Percentiles rank a stretch among this genome's conserved stretches.
Conservation (phyloP, 2,329 filamentous ascomycete species). For the Talaromyces sp. region DNA sequence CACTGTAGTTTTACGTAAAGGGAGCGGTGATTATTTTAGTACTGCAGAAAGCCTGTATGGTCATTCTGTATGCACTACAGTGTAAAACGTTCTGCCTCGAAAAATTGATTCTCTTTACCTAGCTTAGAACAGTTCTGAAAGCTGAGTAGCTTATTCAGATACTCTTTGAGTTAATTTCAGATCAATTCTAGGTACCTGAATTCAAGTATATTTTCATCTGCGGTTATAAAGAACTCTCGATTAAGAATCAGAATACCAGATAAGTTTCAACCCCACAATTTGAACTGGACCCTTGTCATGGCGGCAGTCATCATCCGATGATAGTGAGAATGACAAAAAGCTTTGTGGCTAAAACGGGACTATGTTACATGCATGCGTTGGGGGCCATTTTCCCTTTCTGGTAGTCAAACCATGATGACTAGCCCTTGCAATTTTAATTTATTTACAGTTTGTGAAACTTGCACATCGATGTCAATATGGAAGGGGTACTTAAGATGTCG, state of each 20-base stretch:
- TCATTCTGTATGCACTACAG: background rate
- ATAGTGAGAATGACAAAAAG: background rate
- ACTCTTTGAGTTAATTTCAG: background rate
- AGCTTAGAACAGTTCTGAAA: background rate
- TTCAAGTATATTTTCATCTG: background rate
- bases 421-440: background rate
- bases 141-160: background rate
- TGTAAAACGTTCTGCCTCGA: background rate
- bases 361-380: background rate
- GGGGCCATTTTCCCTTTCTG: background rate
- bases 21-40: background rate
- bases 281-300: background rate
- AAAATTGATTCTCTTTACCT: too few relatives aligned
- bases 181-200: background rate
- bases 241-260: background rate
- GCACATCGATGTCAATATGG: background rate
- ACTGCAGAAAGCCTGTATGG: background rate
- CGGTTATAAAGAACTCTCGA: background rate
- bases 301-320: background rate
- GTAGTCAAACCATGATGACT: background rate
- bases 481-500: background rate
- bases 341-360: background rate
- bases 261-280: background rate
- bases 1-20: background rate
- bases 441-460: background rate